phyloP scores from a whole-genome alignment of 805 yeast species.

The Yarrowia divulgata region DNA sequence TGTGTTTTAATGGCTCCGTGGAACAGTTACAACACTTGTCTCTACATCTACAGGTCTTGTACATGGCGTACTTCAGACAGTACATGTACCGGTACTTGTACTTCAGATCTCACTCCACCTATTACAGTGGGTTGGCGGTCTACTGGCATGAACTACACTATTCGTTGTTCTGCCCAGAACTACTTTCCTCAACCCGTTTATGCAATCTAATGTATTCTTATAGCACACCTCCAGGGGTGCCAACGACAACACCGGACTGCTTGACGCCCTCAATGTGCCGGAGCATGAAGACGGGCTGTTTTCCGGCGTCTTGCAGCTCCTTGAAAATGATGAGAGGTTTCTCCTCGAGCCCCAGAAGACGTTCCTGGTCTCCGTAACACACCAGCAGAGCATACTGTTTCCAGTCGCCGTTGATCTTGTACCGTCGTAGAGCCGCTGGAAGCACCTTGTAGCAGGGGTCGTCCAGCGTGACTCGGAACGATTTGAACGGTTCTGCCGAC shows the following conservation, averaged over 20 bases:
- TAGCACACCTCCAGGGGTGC: conserved; percentile 46
- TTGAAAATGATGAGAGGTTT: conserved; percentile 86
- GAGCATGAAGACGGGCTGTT: conserved; percentile 90
- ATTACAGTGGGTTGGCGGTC: too few relatives aligned
- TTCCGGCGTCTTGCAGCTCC: conserved; percentile 82
- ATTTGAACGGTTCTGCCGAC: conserved; percentile 74
- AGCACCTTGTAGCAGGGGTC: conserved; percentile 90
- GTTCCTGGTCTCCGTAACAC: conserved; percentile 88
- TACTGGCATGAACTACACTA: too few relatives aligned
- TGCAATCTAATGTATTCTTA: conserved; percentile 35
- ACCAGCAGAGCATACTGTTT: conserved; percentile 86
- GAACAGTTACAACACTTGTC: too few relatives aligned
- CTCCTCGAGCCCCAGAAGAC: conserved; percentile 82
- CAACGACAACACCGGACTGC: conserved; percentile 41
- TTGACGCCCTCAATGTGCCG: conserved; percentile 63
- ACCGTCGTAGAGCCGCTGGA: conserved; percentile 87
- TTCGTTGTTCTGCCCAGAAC: too few relatives aligned
- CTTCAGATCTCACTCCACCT: too few relatives aligned
- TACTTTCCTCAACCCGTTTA: too few relatives aligned
- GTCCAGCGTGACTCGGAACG: conserved; percentile 82
- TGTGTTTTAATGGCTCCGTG: too few relatives aligned
- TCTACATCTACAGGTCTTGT: too few relatives aligned
- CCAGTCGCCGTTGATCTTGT: conserved; percentile 83
- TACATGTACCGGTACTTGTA: too few relatives aligned
- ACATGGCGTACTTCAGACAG: too few relatives aligned